Evolutionary conservation across 2,329 filamentous ascomycete genomes (phyloP).

Genomic region (Emergomyces pasteurianus): DNA sequence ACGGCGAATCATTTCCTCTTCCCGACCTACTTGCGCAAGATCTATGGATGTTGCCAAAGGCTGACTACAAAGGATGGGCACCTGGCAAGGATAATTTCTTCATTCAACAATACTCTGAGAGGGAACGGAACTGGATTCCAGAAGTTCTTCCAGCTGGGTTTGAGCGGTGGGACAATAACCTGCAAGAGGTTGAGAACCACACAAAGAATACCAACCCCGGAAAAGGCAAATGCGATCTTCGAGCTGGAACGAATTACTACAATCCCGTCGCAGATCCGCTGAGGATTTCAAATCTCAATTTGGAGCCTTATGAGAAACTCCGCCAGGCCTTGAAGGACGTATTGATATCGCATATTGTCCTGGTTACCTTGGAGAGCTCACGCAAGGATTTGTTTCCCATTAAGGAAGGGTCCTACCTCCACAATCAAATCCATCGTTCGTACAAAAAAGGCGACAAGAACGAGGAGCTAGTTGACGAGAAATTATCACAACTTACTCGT

Average conservation of each 20-base stretch:
- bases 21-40: slow-evolving; percentile 14
- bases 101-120: slow-evolving; percentile 6
- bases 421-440: slow-evolving; percentile 16
- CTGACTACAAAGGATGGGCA: slow-evolving; percentile 22
- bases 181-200: not conserved
- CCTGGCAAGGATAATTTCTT: slow-evolving; percentile 10
- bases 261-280: slow-evolving; percentile 20
- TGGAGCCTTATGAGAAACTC: slow-evolving; percentile 16
- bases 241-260: slow-evolving; percentile 12
- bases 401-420: slow-evolving; percentile 17
- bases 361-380: slow-evolving; percentile 22
- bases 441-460: slow-evolving; percentile 9
- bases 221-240: slow-evolving; percentile 3
- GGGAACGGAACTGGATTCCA: slow-evolving; percentile 15
- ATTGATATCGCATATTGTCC: slow-evolving; percentile 20
- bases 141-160: slow-evolving; percentile 18
- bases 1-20: slow-evolving; percentile 16
- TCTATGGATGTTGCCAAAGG: slow-evolving; percentile 18
- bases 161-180: slow-evolving; percentile 13
- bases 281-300: slow-evolving; percentile 21
- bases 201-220: not conserved
- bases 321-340: slow-evolving; percentile 15
- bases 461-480: slow-evolving; percentile 12
- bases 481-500: slow-evolving; percentile 17
- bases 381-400: slow-evolving; percentile 23